Evolutionary conservation across 2,329 filamentous ascomycete species (phyloP), one percentile per base, ranked within the genome.

Genomic region (Allantophomopsis cytisporea): DNA sequence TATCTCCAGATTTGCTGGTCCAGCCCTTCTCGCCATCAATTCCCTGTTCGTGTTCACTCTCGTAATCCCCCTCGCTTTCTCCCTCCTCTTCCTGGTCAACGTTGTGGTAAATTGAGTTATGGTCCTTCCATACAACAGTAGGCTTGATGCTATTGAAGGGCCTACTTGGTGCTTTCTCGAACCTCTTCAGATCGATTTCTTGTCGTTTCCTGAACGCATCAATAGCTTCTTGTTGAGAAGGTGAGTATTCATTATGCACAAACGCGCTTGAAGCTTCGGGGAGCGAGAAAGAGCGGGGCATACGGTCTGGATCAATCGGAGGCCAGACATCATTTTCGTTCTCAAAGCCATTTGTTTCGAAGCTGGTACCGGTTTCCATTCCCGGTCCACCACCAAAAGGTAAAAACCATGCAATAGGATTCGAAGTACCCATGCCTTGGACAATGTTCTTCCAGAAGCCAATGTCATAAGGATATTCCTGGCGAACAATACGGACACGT

Each of bases 381-480:
- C 31, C 39, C 4, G 70, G 74, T 14, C 59, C 63, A 28, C 66
- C 64, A 2, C 76, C 68, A 32, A 87, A 66, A 0, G 84, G 84
- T 47, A 74, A 71, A 41, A 85, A 60, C 84, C 84, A 91, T 6
- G 68, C 54, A 0, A 86, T 46, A 0, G 72, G 50, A 52, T 84
- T 86, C 7, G 54, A 47, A 1, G 73, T 78, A 4, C 83, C 82
- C 80, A 91, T 88, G 13, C 77, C 80, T 53, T 84, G 78, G 13
- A 70, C 68, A 54, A 89, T 67, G 56, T 93, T 93, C 30, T 62
- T 56, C 61, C 75, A 86, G 49, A 91, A 64, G 37, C 82, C 83
- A 35, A 89, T 61, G 51, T 93, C 84, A 59, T 87, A 91, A 0
- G 84, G 85, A 49, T 86, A 91, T 56, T 89, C 82, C 50, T 88